These are phyloP conservation scores for Sphagnum contortum DNA, from an alignment of 225 moss, liverwort and hornwort genomes.

Conservation along the genomic window DNA sequence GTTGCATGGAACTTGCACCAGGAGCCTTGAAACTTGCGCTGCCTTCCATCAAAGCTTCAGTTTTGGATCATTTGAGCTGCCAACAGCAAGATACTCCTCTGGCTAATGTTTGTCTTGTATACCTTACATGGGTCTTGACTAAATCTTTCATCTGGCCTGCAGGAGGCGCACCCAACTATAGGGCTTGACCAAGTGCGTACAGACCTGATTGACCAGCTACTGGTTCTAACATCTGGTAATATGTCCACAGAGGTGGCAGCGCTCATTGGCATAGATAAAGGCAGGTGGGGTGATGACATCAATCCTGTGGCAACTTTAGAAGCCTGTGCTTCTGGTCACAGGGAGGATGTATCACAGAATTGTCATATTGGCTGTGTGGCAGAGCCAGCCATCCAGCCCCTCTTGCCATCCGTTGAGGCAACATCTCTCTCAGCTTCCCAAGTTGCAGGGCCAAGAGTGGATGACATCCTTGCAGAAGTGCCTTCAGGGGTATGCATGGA, in stretches of 20 bases:
- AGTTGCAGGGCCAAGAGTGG: constrained; percentile 25
- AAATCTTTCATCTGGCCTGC: constrained; percentile 2
- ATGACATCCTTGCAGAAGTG: constrained; percentile 17
- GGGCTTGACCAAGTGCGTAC: constrained; percentile 60
- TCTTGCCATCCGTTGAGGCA: constrained; percentile 29
- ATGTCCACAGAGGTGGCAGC: constrained; percentile 64
- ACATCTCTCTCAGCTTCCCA: constrained; percentile 24
- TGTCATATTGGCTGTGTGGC: constrained; percentile 80
- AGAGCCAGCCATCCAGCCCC: constrained; percentile 21
- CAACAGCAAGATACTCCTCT: too few relatives aligned
- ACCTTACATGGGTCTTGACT: too few relatives aligned
- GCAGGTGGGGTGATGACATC: constrained; percentile 85
- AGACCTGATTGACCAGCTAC: constrained; percentile 82
- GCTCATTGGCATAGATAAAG: constrained; percentile 69
- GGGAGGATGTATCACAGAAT: constrained; percentile 87
- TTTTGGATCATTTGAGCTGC: too few relatives aligned
- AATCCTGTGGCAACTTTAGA: constrained; percentile 93
- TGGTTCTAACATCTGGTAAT: constrained; percentile 63
- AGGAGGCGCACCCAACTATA: constrained; percentile 67
- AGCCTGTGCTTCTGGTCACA: constrained; percentile 65
- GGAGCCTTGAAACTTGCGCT: too few relatives aligned
- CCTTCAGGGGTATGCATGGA: constrained; percentile 35
- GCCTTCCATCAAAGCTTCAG: too few relatives aligned
- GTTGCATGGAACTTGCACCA: too few relatives aligned
- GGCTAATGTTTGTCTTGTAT: too few relatives aligned